Percentiles rank a stretch among this genome's conserved stretches.
phyloP scores from a whole-genome alignment of 2,329 filamentous ascomycete genomes.

The Coleophoma crateriformis region DNA sequence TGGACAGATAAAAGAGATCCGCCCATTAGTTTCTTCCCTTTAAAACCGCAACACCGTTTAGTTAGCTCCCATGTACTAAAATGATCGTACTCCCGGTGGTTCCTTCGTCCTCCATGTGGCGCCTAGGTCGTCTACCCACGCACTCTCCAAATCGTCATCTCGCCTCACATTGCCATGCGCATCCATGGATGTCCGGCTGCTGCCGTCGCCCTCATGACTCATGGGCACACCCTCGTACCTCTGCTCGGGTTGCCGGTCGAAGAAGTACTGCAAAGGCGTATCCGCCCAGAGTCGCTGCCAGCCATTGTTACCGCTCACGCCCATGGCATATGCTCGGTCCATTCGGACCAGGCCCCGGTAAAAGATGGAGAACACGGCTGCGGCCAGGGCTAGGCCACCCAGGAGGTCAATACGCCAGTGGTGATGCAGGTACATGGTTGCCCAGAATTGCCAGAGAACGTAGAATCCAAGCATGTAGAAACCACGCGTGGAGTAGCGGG shows the following conservation, averaged over 20 bases:
- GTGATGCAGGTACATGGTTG: constrained; percentile 94
- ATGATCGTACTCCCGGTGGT: neutral
- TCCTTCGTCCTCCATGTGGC: constrained; percentile 9
- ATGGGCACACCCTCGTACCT: constrained; percentile 12
- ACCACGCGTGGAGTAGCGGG: constrained; percentile 40
- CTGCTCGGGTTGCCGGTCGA: constrained; percentile 14
- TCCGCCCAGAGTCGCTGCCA: constrained; percentile 22
- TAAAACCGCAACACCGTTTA: too few relatives aligned
- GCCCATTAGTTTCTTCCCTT: too few relatives aligned
- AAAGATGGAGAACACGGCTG: constrained; percentile 60
- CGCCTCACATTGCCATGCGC: constrained; percentile 4
- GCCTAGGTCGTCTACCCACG: constrained; percentile 14
- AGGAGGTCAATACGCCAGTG: constrained; percentile 92
- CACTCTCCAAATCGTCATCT: constrained; percentile 12
- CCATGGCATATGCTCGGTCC: constrained; percentile 20
- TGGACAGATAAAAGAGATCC: too few relatives aligned
- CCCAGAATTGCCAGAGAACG: constrained; percentile 91
- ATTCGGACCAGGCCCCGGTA: constrained; percentile 18
- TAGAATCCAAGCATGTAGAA: constrained; percentile 67
- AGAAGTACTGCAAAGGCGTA: constrained; percentile 16
- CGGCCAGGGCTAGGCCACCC: constrained; percentile 72
- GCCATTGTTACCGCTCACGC: constrained; percentile 19
- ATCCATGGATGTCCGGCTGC: constrained; percentile 3
- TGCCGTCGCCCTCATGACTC: constrained; percentile 2
- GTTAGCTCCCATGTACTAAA: too few relatives aligned